phyloP scores from a whole-genome alignment of 257 asterid species.

The Leonotis leonurus region DNA sequence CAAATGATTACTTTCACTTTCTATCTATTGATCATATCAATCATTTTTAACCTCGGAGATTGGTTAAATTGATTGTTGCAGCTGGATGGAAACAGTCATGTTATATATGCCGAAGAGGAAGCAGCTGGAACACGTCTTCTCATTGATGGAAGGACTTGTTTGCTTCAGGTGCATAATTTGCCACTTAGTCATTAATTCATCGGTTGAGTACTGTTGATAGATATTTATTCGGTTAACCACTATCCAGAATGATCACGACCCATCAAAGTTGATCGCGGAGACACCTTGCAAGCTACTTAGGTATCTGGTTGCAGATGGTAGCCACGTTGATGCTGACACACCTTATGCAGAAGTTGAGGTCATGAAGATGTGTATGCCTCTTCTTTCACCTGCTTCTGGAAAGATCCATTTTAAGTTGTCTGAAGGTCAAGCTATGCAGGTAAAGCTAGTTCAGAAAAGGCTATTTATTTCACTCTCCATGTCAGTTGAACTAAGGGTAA shows the following conservation, averaged over 20 bases:
- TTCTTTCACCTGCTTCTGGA: constrained; percentile 97
- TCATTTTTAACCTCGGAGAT: constrained; percentile 7
- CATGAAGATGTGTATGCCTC: constrained; percentile 99
- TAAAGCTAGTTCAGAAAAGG: constrained; percentile 23
- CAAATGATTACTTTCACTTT: not conserved
- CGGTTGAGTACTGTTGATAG: constrained; percentile 2
- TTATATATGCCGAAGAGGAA: constrained; percentile 95
- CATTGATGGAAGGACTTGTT: constrained; percentile 97
- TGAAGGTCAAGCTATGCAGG: constrained; percentile 99
- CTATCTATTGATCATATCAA: constrained; percentile 1
- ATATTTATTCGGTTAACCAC: constrained; percentile 5
- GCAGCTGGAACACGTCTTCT: constrained; percentile 99
- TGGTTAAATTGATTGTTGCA: too few species aligned
- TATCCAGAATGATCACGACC: constrained; percentile 94
- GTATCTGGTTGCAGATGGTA: constrained; percentile 56
- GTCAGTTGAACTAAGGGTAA: constrained; percentile 11
- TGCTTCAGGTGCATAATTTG: constrained; percentile 73
- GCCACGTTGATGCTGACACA: constrained; percentile 91
- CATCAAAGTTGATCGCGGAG: constrained; percentile 93
- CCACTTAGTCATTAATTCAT: constrained; percentile 9
- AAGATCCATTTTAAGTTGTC: constrained; percentile 72
- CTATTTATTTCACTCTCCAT: not conserved
- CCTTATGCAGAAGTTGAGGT: constrained; percentile 99
- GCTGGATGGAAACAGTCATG: constrained; percentile 95
- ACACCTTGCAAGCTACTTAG: constrained; percentile 96